Evolutionary conservation across 2,329 filamentous ascomycete genomes (phyloP).

Genomic region (Acrocalymma vagum): DNA sequence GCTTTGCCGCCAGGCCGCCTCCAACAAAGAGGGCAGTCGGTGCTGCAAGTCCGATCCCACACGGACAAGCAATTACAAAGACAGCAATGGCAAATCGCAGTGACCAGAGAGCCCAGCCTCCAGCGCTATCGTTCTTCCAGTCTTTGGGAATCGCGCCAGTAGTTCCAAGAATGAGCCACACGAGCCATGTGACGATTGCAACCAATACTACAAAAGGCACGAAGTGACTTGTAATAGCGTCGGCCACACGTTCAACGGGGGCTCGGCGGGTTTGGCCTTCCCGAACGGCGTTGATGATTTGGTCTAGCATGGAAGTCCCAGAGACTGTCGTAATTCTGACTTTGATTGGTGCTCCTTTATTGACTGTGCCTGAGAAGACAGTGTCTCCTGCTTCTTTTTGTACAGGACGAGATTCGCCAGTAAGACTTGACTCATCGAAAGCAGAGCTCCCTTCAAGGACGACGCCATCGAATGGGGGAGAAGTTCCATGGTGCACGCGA

Average conservation of each 20-base stretch:
- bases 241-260: slow-evolving; percentile 78
- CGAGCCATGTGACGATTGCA: slow-evolving; percentile 74
- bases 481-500: slow-evolving; percentile 78
- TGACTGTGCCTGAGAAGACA: slow-evolving; percentile 78
- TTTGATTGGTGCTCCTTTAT: slow-evolving; percentile 70
- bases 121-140: slow-evolving; percentile 63
- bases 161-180: slow-evolving; percentile 74
- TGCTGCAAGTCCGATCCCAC: slow-evolving; percentile 83
- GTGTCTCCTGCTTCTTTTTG: slow-evolving; percentile 69
- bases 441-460: slow-evolving; percentile 65
- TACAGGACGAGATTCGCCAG: slow-evolving; percentile 76
- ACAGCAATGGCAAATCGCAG: slow-evolving; percentile 86
- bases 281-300: slow-evolving; percentile 78
- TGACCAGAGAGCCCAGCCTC: slow-evolving; percentile 77
- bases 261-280: slow-evolving; percentile 80
- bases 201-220: slow-evolving; percentile 76
- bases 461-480: slow-evolving; percentile 82
- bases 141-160: slow-evolving; percentile 64
- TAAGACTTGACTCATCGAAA: slow-evolving; percentile 92
- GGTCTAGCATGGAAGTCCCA: slow-evolving; percentile 79
- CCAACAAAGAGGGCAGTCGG: slow-evolving; percentile 86
- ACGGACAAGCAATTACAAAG: slow-evolving; percentile 87
- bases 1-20: slow-evolving; percentile 78
- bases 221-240: slow-evolving; percentile 77
- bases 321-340: slow-evolving; percentile 70